Evolutionary conservation across 179 eudicot genomes (phyloP).

Genomic region (Camellia oleifera): DNA sequence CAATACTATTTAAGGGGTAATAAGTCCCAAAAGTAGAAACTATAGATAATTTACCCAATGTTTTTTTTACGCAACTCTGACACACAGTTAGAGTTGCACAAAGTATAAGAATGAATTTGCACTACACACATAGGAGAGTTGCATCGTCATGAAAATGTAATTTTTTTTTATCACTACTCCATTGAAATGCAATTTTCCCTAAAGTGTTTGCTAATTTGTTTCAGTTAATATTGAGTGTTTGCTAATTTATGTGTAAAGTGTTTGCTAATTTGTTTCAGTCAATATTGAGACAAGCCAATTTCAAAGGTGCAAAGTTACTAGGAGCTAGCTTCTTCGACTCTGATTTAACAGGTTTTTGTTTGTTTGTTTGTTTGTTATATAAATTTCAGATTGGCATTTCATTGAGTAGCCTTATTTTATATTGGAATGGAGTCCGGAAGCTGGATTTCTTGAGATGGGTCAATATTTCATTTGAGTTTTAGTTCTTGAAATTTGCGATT

Average conservation of each 20-base stretch:
- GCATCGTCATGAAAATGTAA: no score
- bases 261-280: slow-evolving; percentile 46
- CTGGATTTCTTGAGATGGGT: not conserved
- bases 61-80: no score
- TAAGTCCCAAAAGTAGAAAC: no score
- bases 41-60: no score
- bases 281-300: slow-evolving; percentile 87
- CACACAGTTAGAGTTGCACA: no score
- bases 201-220: no score
- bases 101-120: no score
- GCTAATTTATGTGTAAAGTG: not conserved
- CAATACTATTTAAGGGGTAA: no score
- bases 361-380: not conserved
- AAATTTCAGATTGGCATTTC: not conserved
- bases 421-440: not conserved
- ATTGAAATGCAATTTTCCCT: no score
- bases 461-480: no score
- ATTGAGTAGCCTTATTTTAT: not conserved
- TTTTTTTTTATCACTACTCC: no score
- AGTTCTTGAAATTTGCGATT: not conserved
- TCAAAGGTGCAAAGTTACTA: slow-evolving; percentile 81
- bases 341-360: slow-evolving; percentile 78
- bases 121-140: no score
- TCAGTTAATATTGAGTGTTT: not conserved
- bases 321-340: slow-evolving; percentile 99